Conservation (phyloP, 257 asterid genomes). For the Handroanthus guayacan region DNA sequence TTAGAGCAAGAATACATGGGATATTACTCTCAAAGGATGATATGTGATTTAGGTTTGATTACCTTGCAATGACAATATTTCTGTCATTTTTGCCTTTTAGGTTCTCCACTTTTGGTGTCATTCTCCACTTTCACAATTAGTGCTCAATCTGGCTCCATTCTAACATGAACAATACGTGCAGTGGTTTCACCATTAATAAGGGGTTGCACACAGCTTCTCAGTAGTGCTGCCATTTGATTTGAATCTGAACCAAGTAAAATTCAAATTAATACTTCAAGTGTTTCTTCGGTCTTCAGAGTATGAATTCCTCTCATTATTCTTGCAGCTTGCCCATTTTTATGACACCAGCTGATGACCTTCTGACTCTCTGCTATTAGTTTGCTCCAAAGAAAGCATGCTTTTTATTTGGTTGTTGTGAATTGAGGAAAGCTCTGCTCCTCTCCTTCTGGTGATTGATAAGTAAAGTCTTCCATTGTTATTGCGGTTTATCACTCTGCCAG, state of each 20-base stretch:
- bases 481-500: too few relatives aligned
- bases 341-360: neutral
- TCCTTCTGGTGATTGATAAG: neutral
- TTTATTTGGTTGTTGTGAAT: neutral
- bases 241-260: neutral
- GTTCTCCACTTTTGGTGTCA: neutral
- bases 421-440: neutral
- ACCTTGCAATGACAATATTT: constrained; percentile 5
- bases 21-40: neutral
- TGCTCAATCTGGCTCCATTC: neutral
- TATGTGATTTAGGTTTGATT: neutral
- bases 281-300: neutral
- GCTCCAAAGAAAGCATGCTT: neutral
- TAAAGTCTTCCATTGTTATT: neutral
- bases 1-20: neutral
- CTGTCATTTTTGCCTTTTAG: neutral
- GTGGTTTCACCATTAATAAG: neutral
- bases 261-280: neutral
- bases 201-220: neutral
- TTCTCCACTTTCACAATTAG: neutral
- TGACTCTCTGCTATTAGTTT: neutral
- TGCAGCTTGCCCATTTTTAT: neutral
- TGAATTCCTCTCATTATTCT: neutral
- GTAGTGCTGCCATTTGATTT: neutral
- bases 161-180: neutral